Conservation (phyloP, 495 filamentous ascomycete genomes). For the Lasiosphaeria miniovina region DNA sequence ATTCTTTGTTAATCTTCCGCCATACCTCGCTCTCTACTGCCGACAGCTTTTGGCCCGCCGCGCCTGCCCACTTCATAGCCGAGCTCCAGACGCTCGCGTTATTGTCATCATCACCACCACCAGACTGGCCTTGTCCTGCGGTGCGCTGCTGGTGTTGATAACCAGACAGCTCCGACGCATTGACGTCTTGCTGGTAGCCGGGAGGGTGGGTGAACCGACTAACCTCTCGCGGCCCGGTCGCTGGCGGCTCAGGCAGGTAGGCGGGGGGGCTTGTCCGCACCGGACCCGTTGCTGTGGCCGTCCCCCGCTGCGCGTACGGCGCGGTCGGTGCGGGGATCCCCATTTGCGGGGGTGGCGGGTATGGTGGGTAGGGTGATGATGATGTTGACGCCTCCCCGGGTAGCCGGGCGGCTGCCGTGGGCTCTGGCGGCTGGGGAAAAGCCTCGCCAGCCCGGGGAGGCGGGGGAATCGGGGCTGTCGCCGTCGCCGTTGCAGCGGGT, state of each 20-base stretch:
- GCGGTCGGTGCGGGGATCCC: slow-evolving; percentile 34
- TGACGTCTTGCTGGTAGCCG: slow-evolving; percentile 53
- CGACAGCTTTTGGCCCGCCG: slow-evolving; percentile 57
- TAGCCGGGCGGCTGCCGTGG: slow-evolving; percentile 26
- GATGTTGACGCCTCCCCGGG: slow-evolving; percentile 16
- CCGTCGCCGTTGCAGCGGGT: slow-evolving; percentile 14
- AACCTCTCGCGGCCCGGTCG: background rate
- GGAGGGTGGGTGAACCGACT: slow-evolving; percentile 21
- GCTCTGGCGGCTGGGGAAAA: slow-evolving; percentile 27
- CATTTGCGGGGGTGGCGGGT: slow-evolving; percentile 42
- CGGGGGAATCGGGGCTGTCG: slow-evolving; percentile 39
- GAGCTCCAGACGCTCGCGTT: slow-evolving; percentile 49
- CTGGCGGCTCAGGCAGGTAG: slow-evolving; percentile 8
- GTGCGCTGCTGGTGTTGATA: slow-evolving; percentile 7
- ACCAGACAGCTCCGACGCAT: slow-evolving; percentile 40
- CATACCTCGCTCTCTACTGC: slow-evolving; percentile 69
- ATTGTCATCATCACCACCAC: slow-evolving; percentile 22
- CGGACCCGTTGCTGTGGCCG: slow-evolving; percentile 27
- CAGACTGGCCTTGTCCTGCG: slow-evolving; percentile 9
- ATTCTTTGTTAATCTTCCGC: slow-evolving; percentile 60
- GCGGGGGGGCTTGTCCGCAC: background rate
- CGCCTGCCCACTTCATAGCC: slow-evolving; percentile 60
- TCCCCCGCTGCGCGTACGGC: slow-evolving; percentile 37
- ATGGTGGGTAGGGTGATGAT: background rate
- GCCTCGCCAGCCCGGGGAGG: slow-evolving; percentile 53